phyloP scores from a whole-genome alignment of 495 filamentous ascomycete species.

The Annulohypoxylon bovei region DNA sequence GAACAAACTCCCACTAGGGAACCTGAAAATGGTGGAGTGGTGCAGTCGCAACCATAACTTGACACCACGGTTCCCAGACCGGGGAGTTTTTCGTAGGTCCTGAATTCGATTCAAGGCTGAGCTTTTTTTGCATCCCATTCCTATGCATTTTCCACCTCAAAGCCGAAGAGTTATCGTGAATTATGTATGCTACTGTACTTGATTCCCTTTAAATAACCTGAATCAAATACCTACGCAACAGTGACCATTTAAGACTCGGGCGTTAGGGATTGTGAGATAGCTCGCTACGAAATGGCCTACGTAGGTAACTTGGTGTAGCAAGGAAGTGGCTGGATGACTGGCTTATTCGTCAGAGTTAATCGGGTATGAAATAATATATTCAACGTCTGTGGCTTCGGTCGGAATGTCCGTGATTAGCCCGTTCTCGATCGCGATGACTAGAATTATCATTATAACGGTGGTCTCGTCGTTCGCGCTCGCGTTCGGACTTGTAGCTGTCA shows the following conservation, averaged over 20 bases:
- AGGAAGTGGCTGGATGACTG: neutral
- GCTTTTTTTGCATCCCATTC: too few species aligned
- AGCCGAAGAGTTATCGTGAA: neutral
- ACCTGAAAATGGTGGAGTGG: too few species aligned
- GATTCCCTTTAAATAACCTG: neutral
- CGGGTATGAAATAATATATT: neutral
- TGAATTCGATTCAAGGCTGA: too few species aligned
- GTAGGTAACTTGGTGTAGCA: neutral
- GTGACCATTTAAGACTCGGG: neutral
- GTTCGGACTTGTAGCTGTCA: constrained; percentile 58
- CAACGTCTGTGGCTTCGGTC: constrained; percentile 39
- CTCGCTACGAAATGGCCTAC: neutral
- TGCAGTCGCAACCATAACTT: too few species aligned
- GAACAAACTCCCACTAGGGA: too few species aligned
- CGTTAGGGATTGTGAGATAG: neutral
- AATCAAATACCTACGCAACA: neutral
- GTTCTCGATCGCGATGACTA: constrained; percentile 47
- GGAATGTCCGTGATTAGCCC: constrained; percentile 40
- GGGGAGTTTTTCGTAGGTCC: too few species aligned
- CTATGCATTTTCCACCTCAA: neutral
- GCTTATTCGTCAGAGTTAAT: neutral
- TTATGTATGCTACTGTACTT: neutral
- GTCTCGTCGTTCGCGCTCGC: constrained; percentile 56
- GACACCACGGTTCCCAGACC: too few species aligned
- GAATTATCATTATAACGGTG: constrained; percentile 50